Conservation (phyloP, 2,329 filamentous ascomycete species). For the Periconia sp. region DNA sequence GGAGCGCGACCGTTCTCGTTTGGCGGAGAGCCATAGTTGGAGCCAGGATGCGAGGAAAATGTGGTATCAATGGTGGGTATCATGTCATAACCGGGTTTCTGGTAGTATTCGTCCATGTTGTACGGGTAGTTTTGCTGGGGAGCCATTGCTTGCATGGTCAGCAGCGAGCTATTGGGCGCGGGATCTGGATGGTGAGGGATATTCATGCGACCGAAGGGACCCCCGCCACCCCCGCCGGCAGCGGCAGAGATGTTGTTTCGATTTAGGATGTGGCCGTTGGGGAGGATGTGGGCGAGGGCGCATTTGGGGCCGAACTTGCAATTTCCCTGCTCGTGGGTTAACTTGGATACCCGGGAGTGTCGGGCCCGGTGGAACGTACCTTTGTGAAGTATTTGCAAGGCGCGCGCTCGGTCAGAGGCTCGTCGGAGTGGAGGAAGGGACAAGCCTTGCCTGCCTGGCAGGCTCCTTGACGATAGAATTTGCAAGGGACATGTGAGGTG, state of each 20-base stretch:
- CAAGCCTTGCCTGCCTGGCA: conserved; percentile 96
- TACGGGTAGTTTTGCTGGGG: conserved; percentile 44
- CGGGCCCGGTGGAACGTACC: conserved; percentile 53
- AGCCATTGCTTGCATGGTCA: conserved; percentile 58
- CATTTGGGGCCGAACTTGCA: conserved; percentile 99
- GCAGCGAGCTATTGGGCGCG: conserved; percentile 73
- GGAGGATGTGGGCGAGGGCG: conserved; percentile 92
- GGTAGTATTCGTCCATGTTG: conserved; percentile 46
- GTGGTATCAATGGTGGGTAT: conserved; percentile 61
- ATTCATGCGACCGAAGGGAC: conserved; percentile 69
- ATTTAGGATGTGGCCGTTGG: conserved; percentile 90
- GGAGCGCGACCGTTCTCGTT: conserved; percentile 69
- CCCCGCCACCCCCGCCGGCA: conserved; percentile 45
- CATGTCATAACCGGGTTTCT: conserved; percentile 48
- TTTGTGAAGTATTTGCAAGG: conserved; percentile 99
- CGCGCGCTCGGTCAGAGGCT: conserved; percentile 79
- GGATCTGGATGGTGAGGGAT: conserved; percentile 67
- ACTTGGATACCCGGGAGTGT: not conserved
- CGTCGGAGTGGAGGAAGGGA: conserved; percentile 92
- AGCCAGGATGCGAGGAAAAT: conserved; percentile 60
- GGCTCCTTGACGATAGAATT: conserved; percentile 95
- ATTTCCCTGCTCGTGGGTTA: conserved; percentile 67
- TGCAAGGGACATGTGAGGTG: conserved; percentile 96
- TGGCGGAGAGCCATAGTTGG: conserved; percentile 80
- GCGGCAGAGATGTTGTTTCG: conserved; percentile 52